Evolutionary conservation across 306 rosid species (phyloP).

Genomic region (Cucumis hystrix): DNA sequence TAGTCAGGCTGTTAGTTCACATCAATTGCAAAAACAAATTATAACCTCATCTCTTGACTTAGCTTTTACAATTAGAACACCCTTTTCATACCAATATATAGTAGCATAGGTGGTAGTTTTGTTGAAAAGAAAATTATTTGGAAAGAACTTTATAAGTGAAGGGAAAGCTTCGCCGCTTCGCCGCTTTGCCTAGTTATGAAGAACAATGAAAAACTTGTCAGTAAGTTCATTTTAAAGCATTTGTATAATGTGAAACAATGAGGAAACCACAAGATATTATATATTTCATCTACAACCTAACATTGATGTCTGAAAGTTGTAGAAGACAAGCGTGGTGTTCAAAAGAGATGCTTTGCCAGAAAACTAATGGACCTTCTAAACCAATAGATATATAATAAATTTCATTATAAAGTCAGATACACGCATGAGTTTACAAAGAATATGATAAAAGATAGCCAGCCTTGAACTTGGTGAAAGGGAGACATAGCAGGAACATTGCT

Average conservation of each 20-base stretch:
- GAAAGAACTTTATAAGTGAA: background rate
- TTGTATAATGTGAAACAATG: background rate
- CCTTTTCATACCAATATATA: background rate
- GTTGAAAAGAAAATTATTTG: background rate
- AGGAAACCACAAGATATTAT: background rate
- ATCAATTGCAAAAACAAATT: background rate
- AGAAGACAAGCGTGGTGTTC: background rate
- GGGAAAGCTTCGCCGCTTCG: background rate
- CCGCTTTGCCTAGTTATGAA: background rate
- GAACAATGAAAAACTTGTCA: background rate
- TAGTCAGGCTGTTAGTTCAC: background rate
- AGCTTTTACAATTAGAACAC: background rate
- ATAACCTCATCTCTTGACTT: background rate
- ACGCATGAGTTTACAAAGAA: background rate
- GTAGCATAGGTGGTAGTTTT: background rate
- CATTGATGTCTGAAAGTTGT: background rate
- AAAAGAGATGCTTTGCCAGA: background rate
- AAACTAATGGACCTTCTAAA: background rate
- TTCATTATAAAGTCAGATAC: background rate
- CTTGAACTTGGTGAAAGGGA: constrained; percentile 7
- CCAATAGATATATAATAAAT: background rate
- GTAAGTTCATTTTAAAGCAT: background rate
- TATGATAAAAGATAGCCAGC: background rate
- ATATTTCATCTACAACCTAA: background rate
- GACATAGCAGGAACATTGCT: constrained; percentile 14